These are phyloP conservation scores for Alternaria burnsii DNA, from an alignment of 2,329 filamentous ascomycete species.

Conservation along the genomic window DNA sequence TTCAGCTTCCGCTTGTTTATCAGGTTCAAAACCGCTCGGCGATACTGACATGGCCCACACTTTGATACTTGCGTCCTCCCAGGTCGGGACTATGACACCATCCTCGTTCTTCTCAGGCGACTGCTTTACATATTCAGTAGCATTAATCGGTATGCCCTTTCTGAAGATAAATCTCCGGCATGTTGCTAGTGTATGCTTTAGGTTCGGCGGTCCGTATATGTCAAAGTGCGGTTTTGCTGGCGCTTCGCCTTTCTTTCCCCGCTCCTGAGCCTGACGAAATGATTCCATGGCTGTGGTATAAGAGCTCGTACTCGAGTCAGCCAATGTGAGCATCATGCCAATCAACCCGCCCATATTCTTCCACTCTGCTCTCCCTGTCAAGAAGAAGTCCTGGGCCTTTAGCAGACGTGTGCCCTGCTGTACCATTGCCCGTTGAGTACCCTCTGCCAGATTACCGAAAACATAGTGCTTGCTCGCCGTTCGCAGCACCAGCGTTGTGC, in stretches of 20 bases:
- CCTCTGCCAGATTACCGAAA: conserved; percentile 84
- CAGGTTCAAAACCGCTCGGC: conserved; percentile 30
- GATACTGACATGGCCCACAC: conserved; percentile 82
- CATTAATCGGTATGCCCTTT: conserved; percentile 76
- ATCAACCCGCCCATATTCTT: conserved; percentile 79
- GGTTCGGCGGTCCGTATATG: conserved; percentile 83
- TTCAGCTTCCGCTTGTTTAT: conserved; percentile 25
- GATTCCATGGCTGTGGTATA: conserved; percentile 55
- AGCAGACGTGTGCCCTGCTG: conserved; percentile 72
- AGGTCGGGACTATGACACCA: conserved; percentile 67
- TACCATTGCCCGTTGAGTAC: conserved; percentile 78
- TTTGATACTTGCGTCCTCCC: conserved; percentile 76
- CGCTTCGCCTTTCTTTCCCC: conserved; percentile 21
- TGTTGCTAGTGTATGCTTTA: conserved; percentile 82
- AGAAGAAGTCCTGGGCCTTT: conserved; percentile 78
- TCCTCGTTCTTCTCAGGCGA: conserved; percentile 36
- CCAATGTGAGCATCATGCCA: conserved; percentile 84
- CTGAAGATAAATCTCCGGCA: conserved; percentile 86
- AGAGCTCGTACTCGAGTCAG: conserved; percentile 67
- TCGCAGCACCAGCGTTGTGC: conserved; percentile 78
- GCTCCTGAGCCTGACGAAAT: conserved; percentile 31
- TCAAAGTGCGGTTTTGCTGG: conserved; percentile 47
- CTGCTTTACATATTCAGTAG: conserved; percentile 68
- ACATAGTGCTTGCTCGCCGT: conserved; percentile 78
- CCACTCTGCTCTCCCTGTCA: conserved; percentile 83